These are phyloP conservation scores for Protomyces pachydermus DNA, from an alignment of 1,139 yeast species.

Conservation along the genomic window DNA sequence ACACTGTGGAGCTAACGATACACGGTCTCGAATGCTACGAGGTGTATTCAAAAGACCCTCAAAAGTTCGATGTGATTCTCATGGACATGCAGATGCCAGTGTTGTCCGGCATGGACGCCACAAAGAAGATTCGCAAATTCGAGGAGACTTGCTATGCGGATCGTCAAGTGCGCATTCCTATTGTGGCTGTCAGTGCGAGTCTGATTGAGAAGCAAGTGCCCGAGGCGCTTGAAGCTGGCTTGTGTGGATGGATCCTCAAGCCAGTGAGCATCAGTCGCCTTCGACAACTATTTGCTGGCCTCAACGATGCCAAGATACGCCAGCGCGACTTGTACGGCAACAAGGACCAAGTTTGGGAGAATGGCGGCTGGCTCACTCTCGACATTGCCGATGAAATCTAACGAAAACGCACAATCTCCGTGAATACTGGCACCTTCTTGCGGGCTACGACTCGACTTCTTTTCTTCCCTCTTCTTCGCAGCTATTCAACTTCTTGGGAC, in stretches of 20 bases:
- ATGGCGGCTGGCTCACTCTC: constrained; percentile 23
- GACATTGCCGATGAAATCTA: background rate
- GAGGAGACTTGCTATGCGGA: constrained; percentile 11
- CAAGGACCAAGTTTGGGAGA: constrained; percentile 7
- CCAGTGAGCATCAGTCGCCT: constrained; percentile 18
- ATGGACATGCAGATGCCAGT: constrained; percentile 99
- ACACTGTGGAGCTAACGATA: constrained; percentile 3
- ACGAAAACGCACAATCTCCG: background rate
- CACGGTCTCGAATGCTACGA: constrained; percentile 21
- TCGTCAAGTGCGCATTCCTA: constrained; percentile 10
- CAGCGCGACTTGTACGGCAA: constrained; percentile 4
- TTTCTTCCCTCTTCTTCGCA: no score
- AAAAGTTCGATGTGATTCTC: constrained; percentile 55
- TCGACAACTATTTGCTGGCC: constrained; percentile 9
- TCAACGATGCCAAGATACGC: constrained; percentile 5
- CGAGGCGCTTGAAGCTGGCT: constrained; percentile 13
- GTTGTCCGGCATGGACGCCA: constrained; percentile 57
- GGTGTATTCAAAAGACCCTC: constrained; percentile 8
- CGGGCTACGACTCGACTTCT: no score
- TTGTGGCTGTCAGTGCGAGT: constrained; percentile 26
- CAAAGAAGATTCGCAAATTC: constrained; percentile 14
- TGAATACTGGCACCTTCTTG: no score
- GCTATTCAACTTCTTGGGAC: no score
- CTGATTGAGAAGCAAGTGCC: constrained; percentile 14
- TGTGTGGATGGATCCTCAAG: constrained; percentile 25